Base-by-base conservation (phyloP, 169 alveolate genomes). In the Perkinsus chesapeaki region DNA sequence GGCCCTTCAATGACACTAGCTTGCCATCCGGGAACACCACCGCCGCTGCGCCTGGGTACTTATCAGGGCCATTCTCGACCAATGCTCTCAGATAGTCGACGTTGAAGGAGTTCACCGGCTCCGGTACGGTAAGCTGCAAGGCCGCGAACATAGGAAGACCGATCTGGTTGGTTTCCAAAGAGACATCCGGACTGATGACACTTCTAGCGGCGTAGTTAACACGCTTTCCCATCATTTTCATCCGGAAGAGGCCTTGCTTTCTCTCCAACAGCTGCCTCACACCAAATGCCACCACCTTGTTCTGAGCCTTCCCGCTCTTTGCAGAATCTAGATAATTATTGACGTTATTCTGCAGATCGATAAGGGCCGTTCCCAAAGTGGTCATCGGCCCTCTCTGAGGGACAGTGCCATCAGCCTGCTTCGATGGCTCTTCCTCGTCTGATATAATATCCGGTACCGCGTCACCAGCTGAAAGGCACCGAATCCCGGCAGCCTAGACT, bases 221-320 rank as follows among this genome's bases (percentile, higher is more conserved):
- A 94, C 99, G 96, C 95, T 98, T 98, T 0, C 99, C 99, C 99
- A 98, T 98, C 99, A 99, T 98, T 94, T 98, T 98, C 98, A 98
- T 98, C 95, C 99, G 97, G 93, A 99, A 96, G 27, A 99, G 95
- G 0, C 99, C 99, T 95, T 98, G 99, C 94, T 99, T 99, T 95
- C 97, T 96, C 95, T 99, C 99, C 91, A 99, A 95, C 82, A 98
- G 96, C 95, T 99, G 99, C 48, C 98, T 96, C 27, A 99, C 95
- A 48, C 99, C 99, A 31, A 60, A 60, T 1, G 82, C 82, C 82
- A 60, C 82, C 3, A 60, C 82, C 82, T 60, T 60, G 23, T 60
- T 60, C 82, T 60, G 82, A 23, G 82, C 82, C 82, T 60, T 60
- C 37, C 82, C 82, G 82, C 82, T 60, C 82, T 60, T 60, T 12